These are phyloP conservation scores for Suhomyces ambrosiae DNA, from an alignment of 1,139 yeast genomes.

Conservation along the genomic window DNA sequence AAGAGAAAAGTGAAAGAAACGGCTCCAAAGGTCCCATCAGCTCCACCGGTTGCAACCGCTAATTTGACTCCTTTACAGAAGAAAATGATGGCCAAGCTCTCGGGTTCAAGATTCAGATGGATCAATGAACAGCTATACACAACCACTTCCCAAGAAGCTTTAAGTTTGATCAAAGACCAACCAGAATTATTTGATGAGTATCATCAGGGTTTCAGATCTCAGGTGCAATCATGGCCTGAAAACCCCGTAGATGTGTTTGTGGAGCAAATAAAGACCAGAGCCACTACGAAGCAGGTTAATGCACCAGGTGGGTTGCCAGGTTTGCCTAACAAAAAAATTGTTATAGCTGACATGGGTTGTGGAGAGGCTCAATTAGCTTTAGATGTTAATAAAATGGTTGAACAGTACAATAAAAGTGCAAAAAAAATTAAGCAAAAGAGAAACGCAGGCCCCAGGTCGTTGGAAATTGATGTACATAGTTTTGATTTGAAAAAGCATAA, in stretches of 20 bases:
- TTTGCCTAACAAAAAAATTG: slow-evolving; percentile 52
- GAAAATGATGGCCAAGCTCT: slow-evolving; percentile 91
- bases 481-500: slow-evolving; percentile 89
- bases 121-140: slow-evolving; percentile 95
- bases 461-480: slow-evolving; percentile 72
- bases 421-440: slow-evolving; percentile 31
- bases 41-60: slow-evolving; percentile 25
- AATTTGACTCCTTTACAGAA: slow-evolving; percentile 89
- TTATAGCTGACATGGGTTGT: slow-evolving; percentile 97
- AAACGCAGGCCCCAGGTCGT: slow-evolving; percentile 26
- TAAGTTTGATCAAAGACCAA: slow-evolving; percentile 70
- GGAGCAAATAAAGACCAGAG: slow-evolving; percentile 62
- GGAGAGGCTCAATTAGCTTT: slow-evolving; percentile 90
- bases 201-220: slow-evolving; percentile 92
- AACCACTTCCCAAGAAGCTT: slow-evolving; percentile 74
- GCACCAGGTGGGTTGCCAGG: slow-evolving; percentile 97
- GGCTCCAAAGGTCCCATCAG: slow-evolving; percentile 1
- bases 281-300: slow-evolving; percentile 64
- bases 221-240: slow-evolving; percentile 97
- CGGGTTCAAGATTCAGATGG: slow-evolving; percentile 97
- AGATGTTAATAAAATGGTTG: slow-evolving; percentile 57
- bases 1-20: slow-evolving; percentile 13
- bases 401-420: slow-evolving; percentile 31
- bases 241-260: slow-evolving; percentile 93
- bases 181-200: slow-evolving; percentile 92